phyloP scores from a whole-genome alignment of 176 grass and related monocot genomes.

The Triticum turgidum region DNA sequence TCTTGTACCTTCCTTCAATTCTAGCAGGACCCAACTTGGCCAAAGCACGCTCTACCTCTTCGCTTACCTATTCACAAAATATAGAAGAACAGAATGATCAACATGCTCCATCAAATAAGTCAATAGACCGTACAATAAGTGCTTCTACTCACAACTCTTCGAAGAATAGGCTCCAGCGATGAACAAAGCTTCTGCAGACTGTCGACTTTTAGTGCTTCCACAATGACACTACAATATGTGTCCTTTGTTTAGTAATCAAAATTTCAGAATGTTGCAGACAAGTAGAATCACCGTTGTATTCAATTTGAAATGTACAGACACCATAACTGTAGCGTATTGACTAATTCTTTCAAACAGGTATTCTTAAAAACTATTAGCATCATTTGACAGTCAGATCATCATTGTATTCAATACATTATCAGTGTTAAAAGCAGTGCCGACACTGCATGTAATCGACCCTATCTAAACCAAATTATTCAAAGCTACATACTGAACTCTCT shows the following conservation, averaged over 20 bases:
- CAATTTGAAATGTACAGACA: background rate
- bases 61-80: slow-evolving; percentile 74
- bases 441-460: background rate
- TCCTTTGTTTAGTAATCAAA: background rate
- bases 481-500: background rate
- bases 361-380: background rate
- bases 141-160: slow-evolving; percentile 88
- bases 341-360: background rate
- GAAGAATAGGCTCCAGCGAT: slow-evolving; percentile 88
- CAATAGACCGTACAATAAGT: background rate
- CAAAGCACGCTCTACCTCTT: slow-evolving; percentile 99
- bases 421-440: background rate
- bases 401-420: background rate
- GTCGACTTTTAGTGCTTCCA: slow-evolving; percentile 96
- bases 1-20: slow-evolving; percentile 80
- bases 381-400: background rate
- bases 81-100: slow-evolving; percentile 24
- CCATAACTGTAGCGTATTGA: background rate
- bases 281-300: slow-evolving; percentile 3
- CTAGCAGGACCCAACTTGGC: slow-evolving; percentile 82
- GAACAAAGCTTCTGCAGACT: slow-evolving; percentile 98
- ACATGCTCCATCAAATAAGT: background rate
- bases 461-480: background rate
- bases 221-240: slow-evolving; percentile 80
- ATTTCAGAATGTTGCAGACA: background rate